Evolutionary conservation across 75 land plant species (phyloP), one percentile per base, ranked within the genome.

Genomic region (Chamaecyparis obtusa): DNA sequence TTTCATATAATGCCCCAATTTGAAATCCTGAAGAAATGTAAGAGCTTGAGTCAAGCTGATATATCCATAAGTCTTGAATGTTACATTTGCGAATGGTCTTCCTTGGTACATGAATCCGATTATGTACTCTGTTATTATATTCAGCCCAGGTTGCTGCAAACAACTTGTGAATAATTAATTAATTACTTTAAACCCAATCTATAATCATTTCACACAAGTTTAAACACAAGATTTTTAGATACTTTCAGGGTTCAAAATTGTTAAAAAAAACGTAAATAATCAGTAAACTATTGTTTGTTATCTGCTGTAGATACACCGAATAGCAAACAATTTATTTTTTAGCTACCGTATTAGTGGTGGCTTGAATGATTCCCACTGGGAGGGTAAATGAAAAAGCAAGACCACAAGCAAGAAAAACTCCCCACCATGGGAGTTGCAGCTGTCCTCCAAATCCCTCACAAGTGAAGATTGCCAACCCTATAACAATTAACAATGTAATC

Each of bases 1-100:
- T 82, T 94, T 92, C 95, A 94, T 94, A 89, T 94, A 94, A 72
- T 94, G 95, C 27, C 93, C 95, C 17, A 94, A 89, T 78, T 94
- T 94, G 89, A 94, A 93, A 77, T 94, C 95, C 3, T 60, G 43
- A 11, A 93, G 85, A 78, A 94, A 92, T 27, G 54, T 56, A 10
- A 94, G 75, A 6, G 94, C 94, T 30, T 94, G 94, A 9, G 35
- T 16, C 93, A 92, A 90, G 90, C 93, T 89, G 17, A 91, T 89
- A 82, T 88, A 91, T 1, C 96, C 96, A 75, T 92, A 95, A 0
- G 91, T 88, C 89, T 95, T 95, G 87, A 95, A 95, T 11, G 85
- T 81, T n/a, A 95, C 90, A 64, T 93, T 95, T 0, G 96, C 96
- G 13, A 95, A 81, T 0, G 96, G 96, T 75, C 75, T 90, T 9